phyloP scores from a whole-genome alignment of 352 stramenopile genomes.

The Phytophthora podocarpi region DNA sequence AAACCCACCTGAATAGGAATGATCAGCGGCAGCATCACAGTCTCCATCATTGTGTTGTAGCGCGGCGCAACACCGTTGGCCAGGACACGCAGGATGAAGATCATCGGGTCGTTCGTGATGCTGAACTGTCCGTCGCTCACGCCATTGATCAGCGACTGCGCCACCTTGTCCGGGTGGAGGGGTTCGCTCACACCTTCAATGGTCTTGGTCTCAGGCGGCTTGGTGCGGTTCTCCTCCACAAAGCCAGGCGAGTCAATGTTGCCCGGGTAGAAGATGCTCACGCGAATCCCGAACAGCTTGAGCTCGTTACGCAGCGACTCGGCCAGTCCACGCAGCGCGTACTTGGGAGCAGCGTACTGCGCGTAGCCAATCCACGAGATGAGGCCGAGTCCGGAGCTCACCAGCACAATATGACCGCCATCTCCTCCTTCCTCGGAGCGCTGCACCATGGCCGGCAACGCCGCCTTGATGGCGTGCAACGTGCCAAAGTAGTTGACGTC shows the following conservation, averaged over 20 bases:
- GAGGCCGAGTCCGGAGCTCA: constrained; percentile 71
- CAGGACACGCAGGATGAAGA: constrained; percentile 73
- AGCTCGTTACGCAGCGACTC: constrained; percentile 85
- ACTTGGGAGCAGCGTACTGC: constrained; percentile 84
- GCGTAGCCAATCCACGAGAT: constrained; percentile 86
- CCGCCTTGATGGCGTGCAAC: constrained; percentile 79
- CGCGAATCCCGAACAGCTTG: constrained; percentile 66
- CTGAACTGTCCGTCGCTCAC: constrained; percentile 72
- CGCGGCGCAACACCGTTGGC: constrained; percentile 78
- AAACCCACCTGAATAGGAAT: constrained; percentile 77
- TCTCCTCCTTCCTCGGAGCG: constrained; percentile 64
- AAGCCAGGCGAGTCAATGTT: constrained; percentile 87
- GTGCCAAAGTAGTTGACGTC: constrained; percentile 90
- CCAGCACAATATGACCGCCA: constrained; percentile 69
- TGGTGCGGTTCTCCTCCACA: constrained; percentile 76
- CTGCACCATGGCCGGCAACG: constrained; percentile 78
- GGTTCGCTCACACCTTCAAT: constrained; percentile 72
- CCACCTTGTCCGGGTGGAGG: constrained; percentile 62
- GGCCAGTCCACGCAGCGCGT: constrained; percentile 76
- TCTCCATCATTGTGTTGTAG: constrained; percentile 74
- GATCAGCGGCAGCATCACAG: constrained; percentile 64
- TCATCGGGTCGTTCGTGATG: constrained; percentile 83
- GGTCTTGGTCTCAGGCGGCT: constrained; percentile 70
- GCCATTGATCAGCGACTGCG: constrained; percentile 68
- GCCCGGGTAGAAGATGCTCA: constrained; percentile 82